Percentiles rank a stretch among this genome's conserved stretches.
Evolutionary conservation across 305 asterid genomes (phyloP).

Genomic region (Fraxinus floribunda): DNA sequence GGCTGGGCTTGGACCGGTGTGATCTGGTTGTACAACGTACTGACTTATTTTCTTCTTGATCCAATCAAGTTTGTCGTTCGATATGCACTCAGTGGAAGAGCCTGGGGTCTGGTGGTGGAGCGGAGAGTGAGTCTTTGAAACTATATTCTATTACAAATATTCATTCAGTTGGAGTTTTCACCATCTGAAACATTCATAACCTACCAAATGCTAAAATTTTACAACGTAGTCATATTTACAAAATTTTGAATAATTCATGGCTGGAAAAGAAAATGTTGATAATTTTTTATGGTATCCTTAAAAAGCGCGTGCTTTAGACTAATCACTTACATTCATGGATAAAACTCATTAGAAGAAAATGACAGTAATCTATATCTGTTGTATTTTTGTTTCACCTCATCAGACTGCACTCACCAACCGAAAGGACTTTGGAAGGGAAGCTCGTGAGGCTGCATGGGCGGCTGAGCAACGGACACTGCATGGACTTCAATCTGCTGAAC

Average conservation of each 20-base stretch:
- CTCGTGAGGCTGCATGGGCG: conserved; percentile 50
- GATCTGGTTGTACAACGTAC: conserved; percentile 46
- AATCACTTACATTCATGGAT: neutral
- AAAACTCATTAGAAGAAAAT: neutral
- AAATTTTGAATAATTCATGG: neutral
- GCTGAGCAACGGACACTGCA: conserved; percentile 52
- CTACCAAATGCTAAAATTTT: neutral
- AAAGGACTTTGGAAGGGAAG: conserved; percentile 60
- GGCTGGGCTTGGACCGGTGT: conserved; percentile 58
- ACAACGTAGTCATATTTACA: neutral
- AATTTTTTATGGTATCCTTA: neutral
- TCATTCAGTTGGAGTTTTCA: neutral
- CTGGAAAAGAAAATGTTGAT: neutral
- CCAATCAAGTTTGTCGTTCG: conserved; percentile 48
- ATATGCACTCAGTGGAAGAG: conserved; percentile 52
- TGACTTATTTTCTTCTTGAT: conserved; percentile 46
- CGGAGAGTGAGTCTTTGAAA: conserved; percentile 37
- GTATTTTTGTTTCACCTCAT: neutral
- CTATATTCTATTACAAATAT: neutral
- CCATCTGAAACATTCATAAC: neutral
- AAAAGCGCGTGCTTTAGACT: neutral
- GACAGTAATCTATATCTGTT: neutral
- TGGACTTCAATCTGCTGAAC: conserved; percentile 42
- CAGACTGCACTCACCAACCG: conserved; percentile 59
- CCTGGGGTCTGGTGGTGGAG: conserved; percentile 47